Conservation (phyloP, 805 yeast genomes). For the Tetrapisispora fleetii region DNA sequence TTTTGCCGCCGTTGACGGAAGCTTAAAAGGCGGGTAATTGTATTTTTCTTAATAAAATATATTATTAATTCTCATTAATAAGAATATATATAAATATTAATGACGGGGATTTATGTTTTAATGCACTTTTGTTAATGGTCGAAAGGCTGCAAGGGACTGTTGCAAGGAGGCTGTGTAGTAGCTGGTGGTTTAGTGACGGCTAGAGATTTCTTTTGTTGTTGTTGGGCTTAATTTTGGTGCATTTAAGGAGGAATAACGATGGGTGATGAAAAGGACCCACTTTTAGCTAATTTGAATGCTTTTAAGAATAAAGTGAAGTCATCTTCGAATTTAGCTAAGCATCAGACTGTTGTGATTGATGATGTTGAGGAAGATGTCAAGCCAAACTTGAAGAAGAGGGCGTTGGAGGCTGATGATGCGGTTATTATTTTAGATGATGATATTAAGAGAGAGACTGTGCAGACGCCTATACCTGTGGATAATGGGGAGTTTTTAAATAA, state of each 20-base stretch:
- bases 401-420: slow-evolving; percentile 8
- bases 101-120: no score
- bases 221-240: no score
- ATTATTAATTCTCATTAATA: no score
- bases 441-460: background rate
- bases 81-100: no score
- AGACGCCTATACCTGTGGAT: background rate
- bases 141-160: no score
- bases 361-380: slow-evolving; percentile 7
- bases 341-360: background rate
- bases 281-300: slow-evolving; percentile 52
- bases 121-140: no score
- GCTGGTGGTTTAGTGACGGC: background rate
- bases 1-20: no score
- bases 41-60: no score
- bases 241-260: background rate
- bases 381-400: slow-evolving; percentile 8
- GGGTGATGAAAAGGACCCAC: slow-evolving; percentile 26
- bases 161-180: no score
- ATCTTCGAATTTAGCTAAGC: slow-evolving; percentile 32
- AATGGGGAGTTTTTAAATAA: background rate
- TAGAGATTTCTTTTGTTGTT: no score
- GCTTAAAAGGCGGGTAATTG: no score
- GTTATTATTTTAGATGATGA: background rate
- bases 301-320: slow-evolving; percentile 52